Evolutionary conservation across 176 grass and related monocot species (phyloP), one percentile per base, ranked within the genome.

Genomic region (Thalia dealbata): DNA sequence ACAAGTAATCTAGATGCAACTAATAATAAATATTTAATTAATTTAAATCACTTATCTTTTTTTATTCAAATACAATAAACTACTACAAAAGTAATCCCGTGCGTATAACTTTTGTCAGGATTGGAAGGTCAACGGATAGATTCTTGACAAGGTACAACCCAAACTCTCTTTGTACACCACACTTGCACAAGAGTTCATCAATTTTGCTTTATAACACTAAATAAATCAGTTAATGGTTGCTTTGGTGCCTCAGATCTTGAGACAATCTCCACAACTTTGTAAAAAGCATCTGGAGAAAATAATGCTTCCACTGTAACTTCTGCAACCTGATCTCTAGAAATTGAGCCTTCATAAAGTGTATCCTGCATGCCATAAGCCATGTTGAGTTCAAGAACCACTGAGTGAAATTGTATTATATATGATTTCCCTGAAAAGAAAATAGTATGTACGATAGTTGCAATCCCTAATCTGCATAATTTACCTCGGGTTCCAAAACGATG

Each of bases 241-340:
- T 73, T 78, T 59, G 81, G 88, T 70, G 81, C 81, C 63, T 86
- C 88, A 58, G 60, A 6, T 50, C 54, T 21, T 27, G 88, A 56
- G 23, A 86, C 73, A 65, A 91, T 84, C 81, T 91, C 88, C 30
- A 91, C 76, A 12, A 91, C 81, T 82, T 91, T 91, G 79, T 77
- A 91, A 55, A 80, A 87, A 50, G 84, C 75, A 25, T 91, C 84
- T 14, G 73, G 76, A 42, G 79, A 87, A 72, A 77, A 61, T 32
- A 91, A 61, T 25, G 88, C 81, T 80, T 82, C 88, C 15, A 82
- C 84, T 67, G 82, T 73, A 43, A 87, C 88, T 61, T 91, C 79
- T 8, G 88, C 88, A 11, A 91, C 88, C 61, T 87, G 84, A 14
- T 80, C 73, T 52, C 88, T 84, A 43, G 88, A 91, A 82, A 91